Evolutionary conservation across 306 rosid genomes (phyloP), one percentile per base, ranked within the genome.

Genomic region (Corylus heterophylla): DNA sequence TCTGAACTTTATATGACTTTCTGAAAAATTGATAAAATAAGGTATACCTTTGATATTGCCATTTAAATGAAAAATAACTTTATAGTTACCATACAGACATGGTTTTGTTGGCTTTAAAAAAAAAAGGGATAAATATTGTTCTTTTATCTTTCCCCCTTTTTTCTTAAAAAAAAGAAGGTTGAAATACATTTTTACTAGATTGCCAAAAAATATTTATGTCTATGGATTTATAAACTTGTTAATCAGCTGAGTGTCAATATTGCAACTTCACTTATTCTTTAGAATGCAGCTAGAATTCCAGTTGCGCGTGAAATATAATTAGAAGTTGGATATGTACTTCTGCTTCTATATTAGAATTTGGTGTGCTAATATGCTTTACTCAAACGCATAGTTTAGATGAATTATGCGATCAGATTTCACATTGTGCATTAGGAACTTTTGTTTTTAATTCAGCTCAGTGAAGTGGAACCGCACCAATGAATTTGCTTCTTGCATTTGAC

Each of bases 361-460:
- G 20, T 71, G 18, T 48, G 29, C 37, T 56, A 13, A 69, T 35
- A 22, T 81, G 64, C 59, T 66, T 76, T 17, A 42, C 63, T 59
- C 8, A 2, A 16, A 75, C 9, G 27, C 8, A 22, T 52, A 13
- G 48, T 68, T 73, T 16, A 44, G 54, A 44, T 64, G 3, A 8
- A 16, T 54, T 73, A 3, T 31, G 66, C 49, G 27, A n/a, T 52
- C 52, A 14, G 1, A 67, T 16, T 75, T 20, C 12, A 8, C 29
- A 12, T 44, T 4, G 27, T 12, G 71, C 25, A 69, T 54, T 27
- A 59, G 63, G 58, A 22, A 56, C 25, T 54, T 10, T 13, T 47
- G 55, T 63, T 59, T 20, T 45, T 31, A 8, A 54, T 63, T 16
- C 80, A 77, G 58, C 75, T 73, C 74, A 50, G 58, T 76, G 74